Evolutionary conservation across 192 early-diverging fungal genomes (phyloP), one percentile per base, ranked within the genome.

Genomic region (Podila minutissima): DNA sequence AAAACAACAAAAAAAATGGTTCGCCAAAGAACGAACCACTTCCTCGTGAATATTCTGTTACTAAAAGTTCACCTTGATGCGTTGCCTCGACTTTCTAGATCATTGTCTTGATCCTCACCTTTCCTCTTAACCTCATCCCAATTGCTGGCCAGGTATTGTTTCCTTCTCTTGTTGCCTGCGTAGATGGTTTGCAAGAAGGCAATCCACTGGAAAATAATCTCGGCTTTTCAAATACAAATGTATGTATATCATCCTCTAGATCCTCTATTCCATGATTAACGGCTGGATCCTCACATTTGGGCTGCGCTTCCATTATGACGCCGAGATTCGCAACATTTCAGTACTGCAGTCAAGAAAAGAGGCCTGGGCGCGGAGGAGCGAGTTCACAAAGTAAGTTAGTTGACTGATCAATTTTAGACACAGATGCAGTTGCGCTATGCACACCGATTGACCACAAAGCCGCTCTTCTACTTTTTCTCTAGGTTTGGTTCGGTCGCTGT

Each of bases 261-360:
- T 86, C 20, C 24, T 86, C 22, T 87, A 83, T 33, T 74, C 83
- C 32, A 75, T 73, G 53, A 64, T 89, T 60, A 89, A 88, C 68
- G 88, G 87, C 4, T 89, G 88, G 88, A 55, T 88, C 10, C 63
- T 75, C 33, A 86, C 84, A 10, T 89, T 87, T 84, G 86, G 85
- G 10, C 68, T 74, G 9, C 74, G 79, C 17, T 73, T 89, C 17
- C 87, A 89, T 53, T 89, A 89, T 71, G 87, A 89, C 29, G 55
- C 84, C 6, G 88, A 89, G 67, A 87, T 89, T 33, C 84, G 83
- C 64, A 84, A 85, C 22, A 82, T 85, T 28, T 66, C 74, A 20
- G 67, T 88, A 3, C n/a, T 74, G 4, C 82, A 88, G 31, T 88
- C 87, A 1, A 41, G 85, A 57, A 49, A 66, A 1, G 83, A 84